Evolutionary conservation across 495 filamentous ascomycete species (phyloP).

Genomic region (Hapsidospora chrysogenum): DNA sequence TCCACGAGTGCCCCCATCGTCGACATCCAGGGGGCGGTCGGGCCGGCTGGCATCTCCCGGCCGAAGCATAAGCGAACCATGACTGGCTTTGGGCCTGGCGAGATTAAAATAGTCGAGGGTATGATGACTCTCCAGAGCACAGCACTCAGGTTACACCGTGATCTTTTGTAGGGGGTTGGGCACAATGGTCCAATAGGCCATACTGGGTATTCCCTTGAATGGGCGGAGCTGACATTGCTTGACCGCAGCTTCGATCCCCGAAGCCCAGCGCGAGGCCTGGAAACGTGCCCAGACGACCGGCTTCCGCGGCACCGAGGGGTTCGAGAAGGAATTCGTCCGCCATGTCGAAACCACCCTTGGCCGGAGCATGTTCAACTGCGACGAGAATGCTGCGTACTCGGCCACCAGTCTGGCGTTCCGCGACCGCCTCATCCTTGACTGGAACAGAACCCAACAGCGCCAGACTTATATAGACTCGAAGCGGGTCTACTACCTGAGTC

Average conservation of each 20-base stretch:
- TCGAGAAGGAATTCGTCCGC: conserved; percentile 65
- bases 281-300: conserved; percentile 51
- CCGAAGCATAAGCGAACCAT: conserved; percentile 93
- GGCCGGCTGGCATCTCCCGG: conserved; percentile 48
- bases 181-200: no score
- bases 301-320: conserved; percentile 54
- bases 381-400: conserved; percentile 84
- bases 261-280: conserved; percentile 79
- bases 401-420: conserved; percentile 82
- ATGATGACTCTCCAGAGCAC: no score
- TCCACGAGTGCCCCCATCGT: conserved; percentile 68
- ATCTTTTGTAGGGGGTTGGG: no score
- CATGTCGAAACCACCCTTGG: conserved; percentile 96
- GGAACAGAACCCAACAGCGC: conserved; percentile 94
- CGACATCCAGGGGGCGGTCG: conserved; percentile 66
- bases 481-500: conserved; percentile 86
- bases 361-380: conserved; percentile 94
- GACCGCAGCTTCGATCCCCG: conserved; percentile 59
- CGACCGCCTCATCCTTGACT: conserved; percentile 83
- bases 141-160: no score
- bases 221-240: no score
- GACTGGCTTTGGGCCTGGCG: conserved; percentile 74
- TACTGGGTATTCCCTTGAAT: no score
- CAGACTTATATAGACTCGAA: conserved; percentile 85
- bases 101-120: conserved; percentile 89